Evolutionary conservation across 2,329 filamentous ascomycete genomes (phyloP).

Genomic region (Hymenoscyphus scutula): DNA sequence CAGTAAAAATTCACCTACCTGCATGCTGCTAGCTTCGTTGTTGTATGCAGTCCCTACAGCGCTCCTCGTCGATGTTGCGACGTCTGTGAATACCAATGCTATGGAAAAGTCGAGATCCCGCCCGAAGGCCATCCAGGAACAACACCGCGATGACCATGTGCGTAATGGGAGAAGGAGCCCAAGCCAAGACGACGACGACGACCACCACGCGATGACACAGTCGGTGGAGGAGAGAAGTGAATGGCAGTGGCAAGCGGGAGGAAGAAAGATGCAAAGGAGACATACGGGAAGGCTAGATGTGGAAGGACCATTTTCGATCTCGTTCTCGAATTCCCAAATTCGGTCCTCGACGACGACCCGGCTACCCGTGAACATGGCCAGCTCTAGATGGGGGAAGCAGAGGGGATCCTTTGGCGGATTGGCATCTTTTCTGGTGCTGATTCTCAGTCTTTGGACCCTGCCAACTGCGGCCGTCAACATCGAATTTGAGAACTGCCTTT

Average conservation of each 20-base stretch:
- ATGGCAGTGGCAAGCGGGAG: slow-evolving; percentile 15
- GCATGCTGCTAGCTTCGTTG: slow-evolving; percentile 6
- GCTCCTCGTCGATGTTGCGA: slow-evolving; percentile 25
- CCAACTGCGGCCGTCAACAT: slow-evolving; percentile 64
- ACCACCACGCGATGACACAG: slow-evolving; percentile 23
- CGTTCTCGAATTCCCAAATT: neutral
- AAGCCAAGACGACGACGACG: slow-evolving; percentile 10
- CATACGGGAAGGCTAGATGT: neutral
- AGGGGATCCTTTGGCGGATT: slow-evolving; percentile 17
- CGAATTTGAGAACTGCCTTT: slow-evolving; percentile 81
- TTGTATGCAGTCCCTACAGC: slow-evolving; percentile 25
- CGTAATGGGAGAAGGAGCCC: slow-evolving; percentile 7
- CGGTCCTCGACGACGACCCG: neutral
- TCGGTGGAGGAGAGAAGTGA: slow-evolving; percentile 25
- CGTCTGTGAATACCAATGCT: slow-evolving; percentile 26
- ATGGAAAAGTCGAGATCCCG: slow-evolving; percentile 29
- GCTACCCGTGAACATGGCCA: slow-evolving; percentile 7
- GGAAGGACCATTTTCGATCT: neutral
- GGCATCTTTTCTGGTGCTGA: slow-evolving; percentile 26
- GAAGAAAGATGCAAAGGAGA: neutral
- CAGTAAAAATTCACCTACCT: slow-evolving; percentile 13
- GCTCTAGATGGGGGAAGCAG: slow-evolving; percentile 8
- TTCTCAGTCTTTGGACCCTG: slow-evolving; percentile 31
- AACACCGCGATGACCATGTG: slow-evolving; percentile 25
- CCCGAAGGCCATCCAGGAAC: slow-evolving; percentile 26